phyloP scores from a whole-genome alignment of 2,329 filamentous ascomycete genomes.

The Cladosporium oxysporum region DNA sequence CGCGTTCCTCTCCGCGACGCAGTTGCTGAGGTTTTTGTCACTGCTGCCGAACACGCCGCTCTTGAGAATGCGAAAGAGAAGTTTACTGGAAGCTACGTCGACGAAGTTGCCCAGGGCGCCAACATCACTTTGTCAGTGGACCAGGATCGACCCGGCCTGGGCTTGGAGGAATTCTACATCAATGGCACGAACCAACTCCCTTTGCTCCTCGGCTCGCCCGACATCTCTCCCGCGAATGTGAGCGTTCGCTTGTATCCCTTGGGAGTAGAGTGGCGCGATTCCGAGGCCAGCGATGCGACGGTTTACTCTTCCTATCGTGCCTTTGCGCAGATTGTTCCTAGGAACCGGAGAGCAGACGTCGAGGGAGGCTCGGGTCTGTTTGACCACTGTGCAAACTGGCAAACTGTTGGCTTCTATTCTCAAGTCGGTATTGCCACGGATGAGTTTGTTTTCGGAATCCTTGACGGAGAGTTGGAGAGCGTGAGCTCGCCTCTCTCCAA shows the following conservation, averaged over 20 bases:
- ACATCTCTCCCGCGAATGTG: neutral
- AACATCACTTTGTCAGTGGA: conserved; percentile 2
- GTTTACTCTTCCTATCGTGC: neutral
- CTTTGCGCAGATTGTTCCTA: neutral
- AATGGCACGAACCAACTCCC: neutral
- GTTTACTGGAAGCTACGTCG: conserved; percentile 1
- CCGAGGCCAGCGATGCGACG: neutral
- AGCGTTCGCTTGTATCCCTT: conserved; percentile 6
- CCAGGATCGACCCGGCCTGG: conserved; percentile 1
- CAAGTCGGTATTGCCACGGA: neutral
- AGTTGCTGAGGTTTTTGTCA: neutral
- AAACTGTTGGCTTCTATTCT: neutral
- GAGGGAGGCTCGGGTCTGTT: neutral
- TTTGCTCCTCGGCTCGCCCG: neutral
- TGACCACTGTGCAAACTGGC: neutral
- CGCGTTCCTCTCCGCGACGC: conserved; percentile 2
- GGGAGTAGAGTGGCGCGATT: neutral
- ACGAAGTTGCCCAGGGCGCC: neutral
- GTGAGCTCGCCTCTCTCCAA: neutral
- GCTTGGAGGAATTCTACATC: neutral
- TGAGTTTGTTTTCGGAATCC: neutral
- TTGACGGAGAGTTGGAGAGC: neutral
- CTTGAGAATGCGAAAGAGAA: neutral
- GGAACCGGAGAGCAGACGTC: neutral
- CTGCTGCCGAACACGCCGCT: conserved; percentile 7